Conservation (phyloP, 148 eudicot species). For the Chenopodium suecicum region DNA sequence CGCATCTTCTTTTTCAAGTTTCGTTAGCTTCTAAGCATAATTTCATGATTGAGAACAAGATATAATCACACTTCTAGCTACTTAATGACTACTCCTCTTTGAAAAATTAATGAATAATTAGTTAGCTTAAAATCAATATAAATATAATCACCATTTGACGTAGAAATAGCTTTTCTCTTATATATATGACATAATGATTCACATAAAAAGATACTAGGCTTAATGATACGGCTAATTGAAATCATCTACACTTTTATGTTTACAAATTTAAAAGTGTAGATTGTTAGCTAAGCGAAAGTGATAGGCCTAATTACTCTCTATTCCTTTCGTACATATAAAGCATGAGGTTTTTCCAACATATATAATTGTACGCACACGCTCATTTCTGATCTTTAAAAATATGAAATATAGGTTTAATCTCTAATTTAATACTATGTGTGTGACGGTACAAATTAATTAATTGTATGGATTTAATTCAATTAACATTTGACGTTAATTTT, state of each 20-base stretch:
- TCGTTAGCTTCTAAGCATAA: constrained; percentile 75
- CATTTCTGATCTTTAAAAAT: no score
- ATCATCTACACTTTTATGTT: not conserved
- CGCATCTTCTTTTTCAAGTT: constrained; percentile 14
- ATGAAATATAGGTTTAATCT: no score
- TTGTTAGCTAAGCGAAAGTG: no score
- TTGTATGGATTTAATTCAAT: no score
- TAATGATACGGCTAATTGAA: not conserved
- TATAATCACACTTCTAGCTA: constrained; percentile 19
- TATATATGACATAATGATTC: not conserved
- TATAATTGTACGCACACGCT: no score
- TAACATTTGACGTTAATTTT: no score
- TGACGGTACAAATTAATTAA: no score
- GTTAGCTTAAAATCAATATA: not conserved
- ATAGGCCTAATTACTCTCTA: no score
- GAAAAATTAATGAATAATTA: not conserved
- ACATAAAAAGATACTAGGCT: not conserved
- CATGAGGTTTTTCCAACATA: no score
- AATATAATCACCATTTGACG: constrained; percentile 7
- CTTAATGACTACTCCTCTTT: constrained; percentile 1
- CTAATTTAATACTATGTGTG: no score
- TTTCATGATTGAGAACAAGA: constrained; percentile 48
- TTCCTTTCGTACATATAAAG: no score
- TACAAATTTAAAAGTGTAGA: no score
- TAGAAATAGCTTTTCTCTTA: not conserved